phyloP scores from a whole-genome alignment of 257 asterid species.

The Mitragyna speciosa region DNA sequence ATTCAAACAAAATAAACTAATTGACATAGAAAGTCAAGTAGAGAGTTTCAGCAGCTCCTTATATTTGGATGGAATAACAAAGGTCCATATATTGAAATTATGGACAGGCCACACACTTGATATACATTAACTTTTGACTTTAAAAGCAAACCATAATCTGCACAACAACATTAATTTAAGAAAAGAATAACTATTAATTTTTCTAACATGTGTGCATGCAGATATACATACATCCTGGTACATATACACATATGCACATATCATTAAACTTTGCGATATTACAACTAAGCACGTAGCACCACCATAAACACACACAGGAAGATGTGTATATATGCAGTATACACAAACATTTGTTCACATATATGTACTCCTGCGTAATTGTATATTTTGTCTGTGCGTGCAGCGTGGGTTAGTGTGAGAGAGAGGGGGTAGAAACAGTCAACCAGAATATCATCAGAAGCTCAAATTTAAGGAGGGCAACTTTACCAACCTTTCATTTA shows the following conservation, averaged over 20 bases:
- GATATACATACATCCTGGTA: background rate
- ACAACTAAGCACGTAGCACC: too few species aligned
- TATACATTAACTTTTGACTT: background rate
- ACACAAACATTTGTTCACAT: too few species aligned
- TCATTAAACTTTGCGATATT: background rate
- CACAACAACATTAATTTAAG: background rate
- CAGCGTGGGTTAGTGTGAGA: background rate
- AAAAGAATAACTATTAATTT: too few species aligned
- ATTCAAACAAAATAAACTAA: background rate
- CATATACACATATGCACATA: too few species aligned
- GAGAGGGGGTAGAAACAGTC: background rate
- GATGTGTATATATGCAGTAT: too few species aligned
- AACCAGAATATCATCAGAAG: background rate
- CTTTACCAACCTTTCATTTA: conserved; percentile 76
- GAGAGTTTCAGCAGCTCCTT: background rate
- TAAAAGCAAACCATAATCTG: background rate
- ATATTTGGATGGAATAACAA: background rate
- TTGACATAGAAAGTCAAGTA: background rate
- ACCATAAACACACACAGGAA: too few species aligned
- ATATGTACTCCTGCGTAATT: too few species aligned
- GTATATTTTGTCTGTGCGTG: too few species aligned
- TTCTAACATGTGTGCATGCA: background rate
- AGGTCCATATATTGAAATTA: background rate
- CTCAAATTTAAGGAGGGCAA: conserved; percentile 8
- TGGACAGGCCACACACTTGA: background rate